Conservation (phyloP, 345 rosid species). For the Bretschneidera sinensis region DNA sequence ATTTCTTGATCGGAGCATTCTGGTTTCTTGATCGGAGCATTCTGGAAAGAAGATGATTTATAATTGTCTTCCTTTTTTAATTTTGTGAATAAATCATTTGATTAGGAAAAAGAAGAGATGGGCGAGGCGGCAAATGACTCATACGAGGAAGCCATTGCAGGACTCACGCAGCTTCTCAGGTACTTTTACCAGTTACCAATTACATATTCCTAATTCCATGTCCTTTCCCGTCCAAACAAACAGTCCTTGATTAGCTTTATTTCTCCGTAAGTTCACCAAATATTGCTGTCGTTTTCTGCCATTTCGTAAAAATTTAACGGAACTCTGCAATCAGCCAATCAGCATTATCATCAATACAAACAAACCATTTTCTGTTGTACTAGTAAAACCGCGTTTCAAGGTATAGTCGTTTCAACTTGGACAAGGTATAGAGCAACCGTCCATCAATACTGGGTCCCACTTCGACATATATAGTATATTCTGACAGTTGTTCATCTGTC, state of each 20-base stretch:
- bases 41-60: no score
- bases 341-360: background rate
- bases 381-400: background rate
- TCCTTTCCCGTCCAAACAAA: slow-evolving; percentile 6
- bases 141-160: slow-evolving; percentile 77
- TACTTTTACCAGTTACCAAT: slow-evolving; percentile 23
- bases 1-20: background rate
- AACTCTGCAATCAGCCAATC: no score
- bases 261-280: slow-evolving; percentile 2
- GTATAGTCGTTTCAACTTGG: background rate
- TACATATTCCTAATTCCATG: background rate
- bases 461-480: background rate
- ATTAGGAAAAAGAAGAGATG: slow-evolving; percentile 48
- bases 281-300: background rate
- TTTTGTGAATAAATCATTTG: background rate
- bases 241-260: background rate
- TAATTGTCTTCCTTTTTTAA: no score
- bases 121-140: slow-evolving; percentile 41
- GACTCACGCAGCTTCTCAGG: slow-evolving; percentile 79
- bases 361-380: background rate
- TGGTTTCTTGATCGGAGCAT: background rate
- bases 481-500: slow-evolving; percentile 14
- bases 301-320: background rate
- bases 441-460: slow-evolving; percentile 9
- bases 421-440: slow-evolving; percentile 9